Evolutionary conservation across 106 monocot genomes (phyloP).

Genomic region (Allium sativum): DNA sequence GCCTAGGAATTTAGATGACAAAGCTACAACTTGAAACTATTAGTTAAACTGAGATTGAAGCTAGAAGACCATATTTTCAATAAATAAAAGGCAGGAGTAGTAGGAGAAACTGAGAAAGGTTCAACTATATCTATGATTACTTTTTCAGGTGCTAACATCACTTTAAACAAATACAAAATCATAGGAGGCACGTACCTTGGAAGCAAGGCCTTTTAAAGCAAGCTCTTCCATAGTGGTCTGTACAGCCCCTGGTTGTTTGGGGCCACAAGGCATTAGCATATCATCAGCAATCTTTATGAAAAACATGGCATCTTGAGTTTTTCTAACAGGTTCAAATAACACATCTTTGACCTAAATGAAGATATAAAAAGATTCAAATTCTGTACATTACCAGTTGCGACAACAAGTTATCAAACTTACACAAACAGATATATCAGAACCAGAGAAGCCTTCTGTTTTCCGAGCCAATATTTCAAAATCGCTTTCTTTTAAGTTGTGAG

Average conservation of each 20-base stretch:
- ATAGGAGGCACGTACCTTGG: slow-evolving; percentile 19
- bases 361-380: neutral
- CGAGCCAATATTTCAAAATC: slow-evolving; percentile 65
- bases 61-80: too few relatives aligned
- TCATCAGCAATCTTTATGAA: slow-evolving; percentile 38
- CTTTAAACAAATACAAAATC: too few relatives aligned
- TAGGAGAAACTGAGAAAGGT: too few relatives aligned
- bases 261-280: slow-evolving; percentile 69
- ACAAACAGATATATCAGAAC: slow-evolving; percentile 76
- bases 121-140: too few relatives aligned
- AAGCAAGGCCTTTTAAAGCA: slow-evolving; percentile 49
- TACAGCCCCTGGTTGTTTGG: slow-evolving; percentile 44
- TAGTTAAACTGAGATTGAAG: too few relatives aligned
- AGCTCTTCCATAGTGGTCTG: slow-evolving; percentile 79
- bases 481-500: slow-evolving; percentile 58
- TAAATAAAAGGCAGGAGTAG: too few relatives aligned
- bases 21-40: too few relatives aligned
- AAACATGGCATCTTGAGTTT: slow-evolving; percentile 84
- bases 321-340: slow-evolving; percentile 71
- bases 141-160: too few relatives aligned
- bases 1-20: too few relatives aligned
- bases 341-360: slow-evolving; percentile 62
- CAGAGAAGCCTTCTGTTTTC: slow-evolving; percentile 67
- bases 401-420: slow-evolving; percentile 26
- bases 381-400: neutral